Evolutionary conservation across 192 early-diverging fungal species (phyloP).

Genomic region (Podila horticola): DNA sequence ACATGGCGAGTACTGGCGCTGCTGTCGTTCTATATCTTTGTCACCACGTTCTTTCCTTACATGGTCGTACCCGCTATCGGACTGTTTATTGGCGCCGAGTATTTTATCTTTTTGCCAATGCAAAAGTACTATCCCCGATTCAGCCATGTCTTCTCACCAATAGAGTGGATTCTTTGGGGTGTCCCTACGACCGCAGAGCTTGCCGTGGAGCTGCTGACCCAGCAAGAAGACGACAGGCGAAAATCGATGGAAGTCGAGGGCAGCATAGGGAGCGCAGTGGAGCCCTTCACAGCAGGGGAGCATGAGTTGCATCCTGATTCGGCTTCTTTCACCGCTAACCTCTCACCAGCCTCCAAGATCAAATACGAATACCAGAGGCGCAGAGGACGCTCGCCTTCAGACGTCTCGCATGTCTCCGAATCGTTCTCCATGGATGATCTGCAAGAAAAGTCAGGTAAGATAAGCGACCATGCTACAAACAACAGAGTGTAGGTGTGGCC

Average conservation of each 20-base stretch:
- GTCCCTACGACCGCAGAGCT: constrained; percentile 62
- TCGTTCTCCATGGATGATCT: neutral
- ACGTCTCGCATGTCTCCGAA: neutral
- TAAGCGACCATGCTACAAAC: too few species aligned
- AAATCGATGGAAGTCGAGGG: neutral
- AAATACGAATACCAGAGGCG: constrained; percentile 43
- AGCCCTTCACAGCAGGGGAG: neutral
- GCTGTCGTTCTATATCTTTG: constrained; percentile 33
- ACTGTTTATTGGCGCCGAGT: constrained; percentile 52
- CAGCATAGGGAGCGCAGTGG: neutral
- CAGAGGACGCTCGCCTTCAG: constrained; percentile 2
- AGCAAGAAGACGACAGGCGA: constrained; percentile 12
- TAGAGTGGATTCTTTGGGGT: constrained; percentile 60
- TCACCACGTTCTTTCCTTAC: constrained; percentile 21
- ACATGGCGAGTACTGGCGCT: constrained; percentile 45
- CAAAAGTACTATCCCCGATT: constrained; percentile 59
- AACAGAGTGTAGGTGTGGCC: too few species aligned
- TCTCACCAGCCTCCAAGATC: constrained; percentile 28
- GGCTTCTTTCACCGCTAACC: constrained; percentile 1
- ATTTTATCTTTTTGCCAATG: constrained; percentile 57
- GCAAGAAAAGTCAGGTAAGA: neutral
- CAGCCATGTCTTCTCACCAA: constrained; percentile 55
- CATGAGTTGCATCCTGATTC: constrained; percentile 4
- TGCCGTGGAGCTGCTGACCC: constrained; percentile 55
- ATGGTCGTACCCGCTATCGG: constrained; percentile 35